A percentile compares a stretch with the other conserved stretches of the same genome.
These are phyloP conservation scores for Asclepias syriaca DNA, from an alignment of 257 asterid species.

Conservation along the genomic window DNA sequence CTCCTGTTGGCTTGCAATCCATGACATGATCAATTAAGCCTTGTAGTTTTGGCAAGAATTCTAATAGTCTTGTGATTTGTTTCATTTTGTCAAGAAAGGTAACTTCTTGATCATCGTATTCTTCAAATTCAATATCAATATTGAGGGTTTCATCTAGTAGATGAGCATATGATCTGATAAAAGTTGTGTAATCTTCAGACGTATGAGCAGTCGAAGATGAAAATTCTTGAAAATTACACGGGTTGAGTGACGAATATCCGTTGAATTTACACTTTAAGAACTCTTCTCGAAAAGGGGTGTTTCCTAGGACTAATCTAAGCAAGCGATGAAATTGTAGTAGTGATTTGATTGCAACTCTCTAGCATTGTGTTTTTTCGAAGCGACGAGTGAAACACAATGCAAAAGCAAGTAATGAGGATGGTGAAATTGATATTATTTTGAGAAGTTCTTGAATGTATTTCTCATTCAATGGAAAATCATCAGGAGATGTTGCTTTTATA, in stretches of 20 bases:
- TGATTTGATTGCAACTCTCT: slow-evolving; percentile 71
- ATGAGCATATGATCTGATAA: slow-evolving; percentile 52
- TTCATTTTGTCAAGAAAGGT: slow-evolving; percentile 13
- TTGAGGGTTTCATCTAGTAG: slow-evolving; percentile 52
- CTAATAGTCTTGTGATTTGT: slow-evolving; percentile 31
- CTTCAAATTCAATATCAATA: slow-evolving; percentile 5
- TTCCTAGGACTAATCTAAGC: slow-evolving; percentile 34
- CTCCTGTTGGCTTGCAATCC: slow-evolving; percentile 49
- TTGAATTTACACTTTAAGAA: slow-evolving; percentile 44
- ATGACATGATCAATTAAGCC: slow-evolving; percentile 50
- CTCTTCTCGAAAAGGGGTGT: slow-evolving; percentile 37
- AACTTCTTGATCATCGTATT: background rate
- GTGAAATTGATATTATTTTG: slow-evolving; percentile 45
- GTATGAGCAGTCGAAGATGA: slow-evolving; percentile 31
- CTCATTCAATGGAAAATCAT: slow-evolving; percentile 42
- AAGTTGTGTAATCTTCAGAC: slow-evolving; percentile 42
- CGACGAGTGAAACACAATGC: slow-evolving; percentile 36
- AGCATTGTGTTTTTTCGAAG: slow-evolving; percentile 40
- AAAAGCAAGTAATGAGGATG: slow-evolving; percentile 35
- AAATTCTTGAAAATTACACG: slow-evolving; percentile 44
- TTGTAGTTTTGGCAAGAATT: slow-evolving; percentile 52
- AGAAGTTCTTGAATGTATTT: slow-evolving; percentile 42
- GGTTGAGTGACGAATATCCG: slow-evolving; percentile 36
- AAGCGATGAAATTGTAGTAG: slow-evolving; percentile 63
- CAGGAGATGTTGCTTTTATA: slow-evolving; percentile 57